These are phyloP conservation scores for Taxillus chinensis DNA, from an alignment of 164 flowering plant genomes.

Conservation along the genomic window DNA sequence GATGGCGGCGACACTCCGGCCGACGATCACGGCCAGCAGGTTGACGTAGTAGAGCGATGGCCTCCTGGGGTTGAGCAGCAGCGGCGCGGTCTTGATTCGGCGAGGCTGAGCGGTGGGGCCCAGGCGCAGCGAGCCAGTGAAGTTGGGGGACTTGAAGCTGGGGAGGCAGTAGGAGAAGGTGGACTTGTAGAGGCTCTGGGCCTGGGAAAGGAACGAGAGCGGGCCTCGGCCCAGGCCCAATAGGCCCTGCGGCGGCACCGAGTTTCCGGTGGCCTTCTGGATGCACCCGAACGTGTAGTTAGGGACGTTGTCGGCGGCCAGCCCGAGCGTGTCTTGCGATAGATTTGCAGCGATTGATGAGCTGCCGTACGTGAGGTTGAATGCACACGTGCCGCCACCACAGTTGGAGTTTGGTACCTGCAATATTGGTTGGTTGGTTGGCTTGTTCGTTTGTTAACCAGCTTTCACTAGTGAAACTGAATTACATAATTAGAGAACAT, in stretches of 20 bases:
- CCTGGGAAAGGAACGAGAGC: constrained; percentile 58
- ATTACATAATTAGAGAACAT: too few relatives aligned
- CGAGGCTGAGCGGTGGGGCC: constrained; percentile 72
- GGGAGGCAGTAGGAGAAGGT: constrained; percentile 96
- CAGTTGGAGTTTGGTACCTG: constrained; percentile 65
- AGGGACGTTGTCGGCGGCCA: constrained; percentile 52
- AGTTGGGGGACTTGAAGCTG: constrained; percentile 53
- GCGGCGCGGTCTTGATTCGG: constrained; percentile 63
- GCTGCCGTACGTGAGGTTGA: constrained; percentile 71
- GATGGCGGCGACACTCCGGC: constrained; percentile 42
- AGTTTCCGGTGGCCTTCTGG: constrained; percentile 39
- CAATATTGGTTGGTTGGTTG: too few relatives aligned
- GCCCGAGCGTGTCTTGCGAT: constrained; percentile 50
- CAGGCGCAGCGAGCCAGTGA: constrained; percentile 67
- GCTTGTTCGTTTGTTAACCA: constrained; percentile 20
- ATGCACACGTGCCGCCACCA: constrained; percentile 36
- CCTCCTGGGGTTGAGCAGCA: constrained; percentile 69
- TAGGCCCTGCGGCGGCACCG: constrained; percentile 73
- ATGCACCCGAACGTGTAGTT: constrained; percentile 78
- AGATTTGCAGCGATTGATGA: constrained; percentile 55
- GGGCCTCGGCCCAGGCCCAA: constrained; percentile 90
- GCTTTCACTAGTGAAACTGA: too few relatives aligned
- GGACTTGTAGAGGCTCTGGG: constrained; percentile 51
- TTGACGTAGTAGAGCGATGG: constrained; percentile 79
- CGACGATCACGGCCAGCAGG: constrained; percentile 53